Base-by-base conservation (phyloP, 2,329 filamentous ascomycete species). In the Amauroascus verrucosus region DNA sequence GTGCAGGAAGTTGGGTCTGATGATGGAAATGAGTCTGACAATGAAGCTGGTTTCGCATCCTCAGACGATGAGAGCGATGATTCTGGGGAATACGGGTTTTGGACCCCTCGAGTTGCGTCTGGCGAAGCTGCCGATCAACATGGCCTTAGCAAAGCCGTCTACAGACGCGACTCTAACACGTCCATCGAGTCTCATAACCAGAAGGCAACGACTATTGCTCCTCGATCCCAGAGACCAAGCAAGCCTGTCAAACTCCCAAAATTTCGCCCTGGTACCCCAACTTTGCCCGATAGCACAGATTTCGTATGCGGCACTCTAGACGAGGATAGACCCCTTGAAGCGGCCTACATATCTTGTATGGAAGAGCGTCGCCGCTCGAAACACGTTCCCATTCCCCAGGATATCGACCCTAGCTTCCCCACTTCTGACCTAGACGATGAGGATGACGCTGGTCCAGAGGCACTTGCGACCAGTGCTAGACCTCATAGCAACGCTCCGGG, bases 261-360 rank as follows among this genome's bases (percentile, higher is more conserved):
- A 57, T 81, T 84, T 60, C 83, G 83, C 20, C 78, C 81, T 37
- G 77, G 78, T 22, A 86, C 85, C 0, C 87, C 88, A 1, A 88
- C 95, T 65, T 76, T 98, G 9, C 93, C 93, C 1, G 93, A 98
- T 68, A 96, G 90, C 70, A 97, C 93, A 13, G 93, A 98, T 68
- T 98, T 98, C 60, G 93, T 98, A n/a, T 97, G 93, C 64, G 93
- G 93, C 55, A 98, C 93, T 1, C 77, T 98, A 18, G 93, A 98
- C 60, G 93, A 98, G 69, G 93, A 98, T 64, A 83, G 88, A 43
- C 88, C 89, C 2, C 72, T 97, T n/a, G 93, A 98, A 67, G 88
- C 90, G 60, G 91, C 88, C 0, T 98, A 96, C 67, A 79, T 95
- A 53, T 86, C 87, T 1, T 88, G 86, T 62, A 78, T 94, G 54